A percentile compares a stretch with the other conserved stretches of the same genome.
phyloP scores from a whole-genome alignment of 2,329 filamentous ascomycete genomes.

The Waltergamsia citrina region DNA sequence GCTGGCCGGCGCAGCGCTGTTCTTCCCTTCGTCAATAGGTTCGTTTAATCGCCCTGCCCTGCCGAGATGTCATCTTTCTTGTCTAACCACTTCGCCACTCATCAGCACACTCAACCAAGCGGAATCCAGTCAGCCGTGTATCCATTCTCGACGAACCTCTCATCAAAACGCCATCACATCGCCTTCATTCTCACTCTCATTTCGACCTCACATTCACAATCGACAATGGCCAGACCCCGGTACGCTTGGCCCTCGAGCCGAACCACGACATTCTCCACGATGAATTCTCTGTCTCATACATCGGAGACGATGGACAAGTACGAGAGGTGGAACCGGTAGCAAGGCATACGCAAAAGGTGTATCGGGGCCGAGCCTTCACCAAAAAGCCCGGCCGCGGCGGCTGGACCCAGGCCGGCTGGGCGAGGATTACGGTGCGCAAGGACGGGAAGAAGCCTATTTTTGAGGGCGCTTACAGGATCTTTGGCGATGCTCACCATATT shows the following conservation, averaged over 20 bases:
- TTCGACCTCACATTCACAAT: constrained; percentile 82
- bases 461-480: constrained; percentile 77
- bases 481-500: constrained; percentile 79
- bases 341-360: constrained; percentile 70
- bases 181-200: constrained; percentile 67
- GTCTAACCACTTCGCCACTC: constrained; percentile 1
- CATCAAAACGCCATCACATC: constrained; percentile 70
- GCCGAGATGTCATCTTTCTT: constrained; percentile 9
- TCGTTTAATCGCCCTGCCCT: constrained; percentile 6
- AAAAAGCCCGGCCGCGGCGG: constrained; percentile 46
- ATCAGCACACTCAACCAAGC: constrained; percentile 59
- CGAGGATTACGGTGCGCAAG: constrained; percentile 64
- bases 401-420: constrained; percentile 82
- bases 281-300: constrained; percentile 62
- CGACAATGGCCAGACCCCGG: constrained; percentile 53
- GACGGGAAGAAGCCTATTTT: constrained; percentile 78
- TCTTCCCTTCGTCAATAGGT: constrained; percentile 21
- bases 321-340: constrained; percentile 58
- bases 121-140: constrained; percentile 70
- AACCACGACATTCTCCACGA: constrained; percentile 84
- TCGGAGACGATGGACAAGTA: constrained; percentile 63
- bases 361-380: constrained; percentile 69
- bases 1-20: constrained; percentile 17
- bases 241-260: constrained; percentile 76
- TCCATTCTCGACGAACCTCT: constrained; percentile 63